Base-by-base conservation (phyloP, 2,329 filamentous ascomycete species). In the Berkeleyomyces basicola region DNA sequence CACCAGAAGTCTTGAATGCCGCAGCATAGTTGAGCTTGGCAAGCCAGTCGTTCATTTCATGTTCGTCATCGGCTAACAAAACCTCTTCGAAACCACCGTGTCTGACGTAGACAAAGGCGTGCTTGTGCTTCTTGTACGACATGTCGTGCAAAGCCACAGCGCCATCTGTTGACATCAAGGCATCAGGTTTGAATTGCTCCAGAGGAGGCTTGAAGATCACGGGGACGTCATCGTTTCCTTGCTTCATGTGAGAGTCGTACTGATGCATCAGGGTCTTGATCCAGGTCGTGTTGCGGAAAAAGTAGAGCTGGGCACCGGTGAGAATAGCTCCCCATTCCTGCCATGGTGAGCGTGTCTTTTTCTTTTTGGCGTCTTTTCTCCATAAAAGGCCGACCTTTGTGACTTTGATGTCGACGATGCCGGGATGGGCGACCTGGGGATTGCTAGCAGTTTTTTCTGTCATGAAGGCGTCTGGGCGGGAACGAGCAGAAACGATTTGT, bases 301-400 rank as follows among this genome's bases (percentile, higher is more conserved):
- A 90, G 72, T 96, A 99, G 6, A 99, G 81, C 70, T 96, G 92
- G 4, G 93, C 95, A n/a, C 92, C 90, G 0, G 93, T 99, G 39
- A 99, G 79, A 64, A 99, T 87, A 33, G 90, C 93, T 61, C 93
- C 93, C 93, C 93, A 99, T 78, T 99, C 93, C 71, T 96, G 92
- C 93, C 93, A 99, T 1, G 93, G 92, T 9, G 92, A 96, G 51
- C 92, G 82, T 0, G 90, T 87, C 73, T 95, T 95, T 75, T 93
- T 92, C 74, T 92, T 96, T 75, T 95, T 96, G 1, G 81, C 76
- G 67, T 96, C 90, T 71, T 99, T 99, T 53, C 93, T 84, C 93
- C 93, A 99, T 40, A 99, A 72, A 1, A 96, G 76, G 3, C 93
- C 93, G 59, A 99, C 91, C 72, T 97, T 99, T 53, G 92, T 96